phyloP scores from a whole-genome alignment of 306 rosid species.

The Cyclanthera cordifolia region DNA sequence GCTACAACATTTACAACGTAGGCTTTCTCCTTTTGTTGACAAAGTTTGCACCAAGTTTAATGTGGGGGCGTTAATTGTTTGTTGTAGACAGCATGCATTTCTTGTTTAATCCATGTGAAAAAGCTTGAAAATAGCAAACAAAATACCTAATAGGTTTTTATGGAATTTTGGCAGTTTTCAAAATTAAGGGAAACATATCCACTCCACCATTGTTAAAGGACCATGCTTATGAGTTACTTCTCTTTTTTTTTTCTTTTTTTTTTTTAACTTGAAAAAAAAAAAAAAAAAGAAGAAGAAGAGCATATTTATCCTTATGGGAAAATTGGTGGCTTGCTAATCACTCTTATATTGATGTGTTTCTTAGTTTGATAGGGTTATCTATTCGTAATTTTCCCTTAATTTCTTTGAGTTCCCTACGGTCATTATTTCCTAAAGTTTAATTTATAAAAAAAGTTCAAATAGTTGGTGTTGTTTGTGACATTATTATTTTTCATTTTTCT shows the following conservation, averaged over 20 bases:
- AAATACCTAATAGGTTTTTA: not conserved
- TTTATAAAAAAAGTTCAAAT: not conserved
- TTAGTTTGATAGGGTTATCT: not conserved
- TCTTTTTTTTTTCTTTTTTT: not conserved
- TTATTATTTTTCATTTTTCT: not conserved
- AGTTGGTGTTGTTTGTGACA: not conserved
- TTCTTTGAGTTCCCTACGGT: not conserved
- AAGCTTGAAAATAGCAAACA: not conserved
- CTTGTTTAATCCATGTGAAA: conserved; percentile 20
- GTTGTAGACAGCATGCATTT: conserved; percentile 18
- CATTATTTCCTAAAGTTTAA: too few species aligned
- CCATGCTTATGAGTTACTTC: not conserved
- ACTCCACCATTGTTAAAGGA: conserved; percentile 18
- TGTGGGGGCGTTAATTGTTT: conserved; percentile 1
- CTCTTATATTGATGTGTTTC: not conserved
- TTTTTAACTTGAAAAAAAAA: too few species aligned
- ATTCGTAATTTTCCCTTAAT: not conserved
- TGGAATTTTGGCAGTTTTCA: conserved; percentile 37
- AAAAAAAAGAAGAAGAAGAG: too few species aligned
- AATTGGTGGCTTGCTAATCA: not conserved
- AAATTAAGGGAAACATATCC: conserved; percentile 29
- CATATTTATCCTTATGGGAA: not conserved
- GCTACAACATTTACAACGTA: not conserved
- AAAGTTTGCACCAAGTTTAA: not conserved
- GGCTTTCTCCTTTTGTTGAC: not conserved